Conservation (phyloP, 176 grass and related monocot genomes). For the Hsuehochloa calcarea region DNA sequence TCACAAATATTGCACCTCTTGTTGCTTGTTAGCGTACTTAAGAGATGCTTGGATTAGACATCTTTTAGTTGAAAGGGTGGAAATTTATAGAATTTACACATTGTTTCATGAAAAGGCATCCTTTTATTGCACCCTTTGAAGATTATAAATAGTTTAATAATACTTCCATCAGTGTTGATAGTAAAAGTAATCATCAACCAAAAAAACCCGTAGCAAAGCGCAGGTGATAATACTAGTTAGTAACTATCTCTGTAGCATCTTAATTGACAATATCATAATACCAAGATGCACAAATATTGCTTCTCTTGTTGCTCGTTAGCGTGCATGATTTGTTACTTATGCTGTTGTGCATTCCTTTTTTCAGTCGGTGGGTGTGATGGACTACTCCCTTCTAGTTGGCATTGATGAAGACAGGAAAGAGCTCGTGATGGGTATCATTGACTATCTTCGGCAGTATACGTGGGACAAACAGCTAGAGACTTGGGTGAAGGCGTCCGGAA, state of each 20-base stretch:
- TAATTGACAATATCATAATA: background rate
- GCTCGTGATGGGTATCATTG: slow-evolving; percentile 90
- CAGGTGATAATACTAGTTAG: background rate
- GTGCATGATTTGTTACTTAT: slow-evolving; percentile 6
- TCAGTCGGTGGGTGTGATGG: slow-evolving; percentile 89
- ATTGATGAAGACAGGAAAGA: slow-evolving; percentile 85
- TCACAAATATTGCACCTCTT: no score
- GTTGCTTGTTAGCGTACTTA: no score
- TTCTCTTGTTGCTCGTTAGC: background rate
- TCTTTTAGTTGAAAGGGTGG: no score
- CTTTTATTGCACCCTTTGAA: no score
- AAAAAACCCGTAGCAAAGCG: no score
- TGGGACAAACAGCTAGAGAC: slow-evolving; percentile 98
- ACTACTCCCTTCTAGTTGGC: slow-evolving; percentile 90
- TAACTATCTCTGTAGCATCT: background rate
- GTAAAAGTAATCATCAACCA: no score
- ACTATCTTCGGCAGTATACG: slow-evolving; percentile 93
- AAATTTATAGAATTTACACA: no score
- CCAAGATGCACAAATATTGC: background rate
- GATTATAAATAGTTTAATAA: no score
- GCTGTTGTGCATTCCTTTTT: background rate
- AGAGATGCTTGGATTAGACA: no score
- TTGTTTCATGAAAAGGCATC: no score
- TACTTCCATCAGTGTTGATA: no score
- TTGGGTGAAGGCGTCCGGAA: slow-evolving; percentile 84